Evolutionary conservation across 2,329 filamentous ascomycete species (phyloP).

Genomic region (Aspergillus sp.): DNA sequence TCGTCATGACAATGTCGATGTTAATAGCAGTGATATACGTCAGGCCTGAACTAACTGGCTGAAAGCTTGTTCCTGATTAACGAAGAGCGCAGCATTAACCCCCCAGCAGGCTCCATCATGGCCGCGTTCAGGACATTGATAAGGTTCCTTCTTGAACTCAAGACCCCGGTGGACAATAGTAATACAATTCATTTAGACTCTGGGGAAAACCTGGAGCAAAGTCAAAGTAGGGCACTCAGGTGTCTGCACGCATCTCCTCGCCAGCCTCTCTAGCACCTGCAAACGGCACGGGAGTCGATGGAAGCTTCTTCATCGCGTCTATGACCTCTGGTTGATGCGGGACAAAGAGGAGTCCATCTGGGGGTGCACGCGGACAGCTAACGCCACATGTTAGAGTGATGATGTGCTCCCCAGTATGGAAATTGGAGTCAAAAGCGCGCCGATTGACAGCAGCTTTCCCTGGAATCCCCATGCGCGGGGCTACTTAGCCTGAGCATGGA

Average conservation of each 20-base stretch:
- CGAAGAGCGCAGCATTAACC: constrained; percentile 1
- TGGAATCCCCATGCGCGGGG: neutral
- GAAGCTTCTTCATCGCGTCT: constrained; percentile 15
- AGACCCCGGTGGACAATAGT: neutral
- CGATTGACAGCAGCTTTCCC: neutral
- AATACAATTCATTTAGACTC: constrained; percentile 5
- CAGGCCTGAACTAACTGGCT: neutral
- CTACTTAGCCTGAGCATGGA: neutral
- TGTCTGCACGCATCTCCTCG: neutral
- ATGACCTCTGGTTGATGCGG: constrained; percentile 15
- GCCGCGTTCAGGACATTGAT: constrained; percentile 11
- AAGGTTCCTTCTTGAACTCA: constrained; percentile 4
- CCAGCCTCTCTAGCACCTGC: neutral
- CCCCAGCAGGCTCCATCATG: constrained; percentile 4
- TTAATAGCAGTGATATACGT: neutral
- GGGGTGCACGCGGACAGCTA: constrained; percentile 11
- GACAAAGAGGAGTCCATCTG: constrained; percentile 5
- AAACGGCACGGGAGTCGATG: constrained; percentile 15
- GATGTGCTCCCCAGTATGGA: constrained; percentile 12
- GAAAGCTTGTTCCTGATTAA: constrained; percentile 18
- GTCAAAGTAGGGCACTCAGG: constrained; percentile 4
- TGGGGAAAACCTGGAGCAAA: constrained; percentile 6
- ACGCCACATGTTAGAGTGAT: constrained; percentile 17
- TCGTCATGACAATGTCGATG: neutral
- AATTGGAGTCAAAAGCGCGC: neutral